These are phyloP conservation scores for Pelargonium fulgidum DNA, from an alignment of 441 rosid species.

Conservation along the genomic window DNA sequence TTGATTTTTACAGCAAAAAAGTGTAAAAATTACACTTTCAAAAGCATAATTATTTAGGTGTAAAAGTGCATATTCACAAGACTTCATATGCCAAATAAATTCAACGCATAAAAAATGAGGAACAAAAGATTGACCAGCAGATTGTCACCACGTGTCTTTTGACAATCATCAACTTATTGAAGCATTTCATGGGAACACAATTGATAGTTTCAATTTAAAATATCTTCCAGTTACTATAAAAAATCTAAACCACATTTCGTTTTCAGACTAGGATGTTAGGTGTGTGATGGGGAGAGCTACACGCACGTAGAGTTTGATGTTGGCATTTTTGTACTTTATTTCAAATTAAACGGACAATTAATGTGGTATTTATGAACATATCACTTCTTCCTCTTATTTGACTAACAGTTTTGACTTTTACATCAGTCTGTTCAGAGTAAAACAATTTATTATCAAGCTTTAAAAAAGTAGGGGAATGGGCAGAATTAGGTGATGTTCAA, in stretches of 20 bases:
- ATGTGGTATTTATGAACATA: not conserved
- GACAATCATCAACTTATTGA: not conserved
- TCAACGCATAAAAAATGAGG: not conserved
- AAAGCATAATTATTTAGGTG: not conserved
- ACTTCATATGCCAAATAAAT: not conserved
- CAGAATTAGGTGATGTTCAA: slow-evolving; percentile 1
- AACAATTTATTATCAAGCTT: not conserved
- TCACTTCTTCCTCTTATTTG: not conserved
- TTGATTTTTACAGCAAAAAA: not conserved
- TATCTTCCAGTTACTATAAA: not conserved
- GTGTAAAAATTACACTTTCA: not conserved
- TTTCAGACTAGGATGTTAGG: not conserved
- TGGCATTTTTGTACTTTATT: too few species aligned
- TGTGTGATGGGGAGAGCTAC: too few species aligned
- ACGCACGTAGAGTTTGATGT: too few species aligned
- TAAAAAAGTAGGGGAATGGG: not conserved
- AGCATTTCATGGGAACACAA: not conserved
- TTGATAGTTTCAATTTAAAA: not conserved
- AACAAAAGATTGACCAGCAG: not conserved
- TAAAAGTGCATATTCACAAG: not conserved
- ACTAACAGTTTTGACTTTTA: not conserved
- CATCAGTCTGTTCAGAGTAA: not conserved
- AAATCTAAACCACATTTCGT: not conserved
- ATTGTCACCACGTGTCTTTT: not conserved
- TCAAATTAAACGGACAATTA: not conserved